A percentile compares a stretch with the other conserved stretches of the same genome.
Evolutionary conservation across 2,329 filamentous ascomycete genomes (phyloP).

Genomic region (Neurospora sp.): DNA sequence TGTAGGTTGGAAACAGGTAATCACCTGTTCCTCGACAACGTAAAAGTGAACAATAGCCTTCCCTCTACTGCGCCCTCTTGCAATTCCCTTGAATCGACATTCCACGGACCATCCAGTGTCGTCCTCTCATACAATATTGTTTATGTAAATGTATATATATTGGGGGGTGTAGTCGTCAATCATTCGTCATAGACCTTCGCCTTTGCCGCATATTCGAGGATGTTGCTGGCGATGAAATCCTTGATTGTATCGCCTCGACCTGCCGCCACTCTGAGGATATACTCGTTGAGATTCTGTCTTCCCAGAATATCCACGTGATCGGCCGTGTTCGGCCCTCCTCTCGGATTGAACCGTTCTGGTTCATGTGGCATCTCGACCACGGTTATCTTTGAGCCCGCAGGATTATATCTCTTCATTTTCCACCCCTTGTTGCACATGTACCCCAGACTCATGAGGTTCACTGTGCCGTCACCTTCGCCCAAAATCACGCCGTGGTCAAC

Average conservation of each 20-base stretch:
- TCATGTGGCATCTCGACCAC: slow-evolving; percentile 96
- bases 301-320: slow-evolving; percentile 97
- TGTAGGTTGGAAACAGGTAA: background rate
- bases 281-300: slow-evolving; percentile 77
- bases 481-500: slow-evolving; percentile 87
- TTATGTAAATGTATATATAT: background rate
- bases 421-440: slow-evolving; percentile 98
- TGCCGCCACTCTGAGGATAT: slow-evolving; percentile 77
- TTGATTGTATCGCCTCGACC: slow-evolving; percentile 73
- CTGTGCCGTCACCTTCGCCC: slow-evolving; percentile 92
- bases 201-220: slow-evolving; percentile 69
- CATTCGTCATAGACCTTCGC: slow-evolving; percentile 70
- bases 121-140: background rate
- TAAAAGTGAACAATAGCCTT: background rate
- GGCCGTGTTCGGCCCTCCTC: slow-evolving; percentile 60
- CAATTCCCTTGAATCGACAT: background rate
- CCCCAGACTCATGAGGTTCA: slow-evolving; percentile 80
- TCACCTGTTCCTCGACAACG: background rate
- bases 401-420: slow-evolving; percentile 90
- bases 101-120: background rate
- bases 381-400: slow-evolving; percentile 67
- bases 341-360: slow-evolving; percentile 80
- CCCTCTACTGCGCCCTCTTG: background rate
- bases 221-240: slow-evolving; percentile 70
- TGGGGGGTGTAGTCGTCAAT: slow-evolving; percentile 9